Conservation (phyloP, 2,329 filamentous ascomycete species). For the Talaromyces sp. region DNA sequence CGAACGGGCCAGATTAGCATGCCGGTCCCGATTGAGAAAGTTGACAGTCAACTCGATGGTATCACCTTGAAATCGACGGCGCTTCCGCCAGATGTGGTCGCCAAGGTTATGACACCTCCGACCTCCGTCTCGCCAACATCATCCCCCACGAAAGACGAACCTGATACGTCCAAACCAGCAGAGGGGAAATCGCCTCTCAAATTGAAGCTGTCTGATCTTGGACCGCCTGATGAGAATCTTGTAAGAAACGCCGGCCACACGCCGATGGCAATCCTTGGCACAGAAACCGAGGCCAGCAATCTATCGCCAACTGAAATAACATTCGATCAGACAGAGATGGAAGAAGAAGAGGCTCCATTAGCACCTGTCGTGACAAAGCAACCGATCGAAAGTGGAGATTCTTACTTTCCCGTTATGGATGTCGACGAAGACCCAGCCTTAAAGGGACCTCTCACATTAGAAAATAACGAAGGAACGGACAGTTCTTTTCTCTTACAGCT, state of each 20-base stretch:
- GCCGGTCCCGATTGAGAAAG: slow-evolving; percentile 47
- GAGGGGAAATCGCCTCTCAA: slow-evolving; percentile 32
- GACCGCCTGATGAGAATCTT: slow-evolving; percentile 41
- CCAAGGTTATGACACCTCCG: slow-evolving; percentile 45
- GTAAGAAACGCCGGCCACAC: slow-evolving; percentile 46
- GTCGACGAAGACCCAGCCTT: slow-evolving; percentile 45
- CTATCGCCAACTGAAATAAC: slow-evolving; percentile 27
- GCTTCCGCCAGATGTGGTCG: slow-evolving; percentile 44
- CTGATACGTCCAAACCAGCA: slow-evolving; percentile 18
- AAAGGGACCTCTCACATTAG: slow-evolving; percentile 44
- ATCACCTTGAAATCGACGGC: slow-evolving; percentile 49
- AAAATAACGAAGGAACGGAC: slow-evolving; percentile 43
- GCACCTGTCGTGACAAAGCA: slow-evolving; percentile 33
- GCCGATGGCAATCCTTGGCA: slow-evolving; percentile 44
- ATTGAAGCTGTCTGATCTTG: slow-evolving; percentile 39
- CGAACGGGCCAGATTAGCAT: slow-evolving; percentile 33
- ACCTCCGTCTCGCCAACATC: slow-evolving; percentile 38
- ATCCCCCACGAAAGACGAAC: slow-evolving; percentile 31
- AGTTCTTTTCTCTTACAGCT: slow-evolving; percentile 43
- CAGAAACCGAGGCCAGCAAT: slow-evolving; percentile 28
- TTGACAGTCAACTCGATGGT: slow-evolving; percentile 48
- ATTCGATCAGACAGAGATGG: not conserved
- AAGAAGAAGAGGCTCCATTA: slow-evolving; percentile 33
- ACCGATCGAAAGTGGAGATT: slow-evolving; percentile 40
- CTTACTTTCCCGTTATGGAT: slow-evolving; percentile 39